These are phyloP conservation scores for Fusarium sterilihyphosum DNA, from an alignment of 2,329 filamentous ascomycete species.

Conservation along the genomic window DNA sequence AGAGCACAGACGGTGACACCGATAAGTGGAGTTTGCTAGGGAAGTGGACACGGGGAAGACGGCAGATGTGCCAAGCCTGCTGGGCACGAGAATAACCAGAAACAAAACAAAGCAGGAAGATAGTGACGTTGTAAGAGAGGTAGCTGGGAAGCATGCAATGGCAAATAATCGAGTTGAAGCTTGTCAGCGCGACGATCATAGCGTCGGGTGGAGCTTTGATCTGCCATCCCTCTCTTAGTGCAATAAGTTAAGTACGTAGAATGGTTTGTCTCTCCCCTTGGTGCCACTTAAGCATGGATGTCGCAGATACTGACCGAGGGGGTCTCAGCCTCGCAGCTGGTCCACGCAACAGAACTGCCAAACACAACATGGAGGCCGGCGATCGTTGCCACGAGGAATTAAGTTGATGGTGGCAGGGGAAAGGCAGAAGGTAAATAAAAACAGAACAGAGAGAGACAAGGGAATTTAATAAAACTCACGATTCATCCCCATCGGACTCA, in stretches of 20 bases:
- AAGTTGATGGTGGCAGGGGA: neutral
- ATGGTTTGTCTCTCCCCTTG: constrained; percentile 15
- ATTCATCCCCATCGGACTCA: constrained; percentile 48
- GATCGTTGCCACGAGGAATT: neutral
- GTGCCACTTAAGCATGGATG: constrained; percentile 28
- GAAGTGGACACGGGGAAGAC: constrained; percentile 32
- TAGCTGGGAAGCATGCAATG: neutral
- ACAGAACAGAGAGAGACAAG: constrained; percentile 9
- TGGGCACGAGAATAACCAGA: constrained; percentile 8
- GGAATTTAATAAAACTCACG: constrained; percentile 34
- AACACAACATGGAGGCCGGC: neutral
- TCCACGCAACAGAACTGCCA: constrained; percentile 16
- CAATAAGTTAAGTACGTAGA: neutral
- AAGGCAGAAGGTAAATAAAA: neutral
- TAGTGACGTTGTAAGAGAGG: neutral
- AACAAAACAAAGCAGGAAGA: neutral
- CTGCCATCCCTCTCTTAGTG: constrained; percentile 14
- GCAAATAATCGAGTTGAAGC: constrained; percentile 2
- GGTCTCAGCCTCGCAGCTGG: constrained; percentile 28
- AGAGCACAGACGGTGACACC: constrained; percentile 27
- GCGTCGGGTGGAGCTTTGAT: constrained; percentile 14
- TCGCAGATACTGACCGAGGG: constrained; percentile 25
- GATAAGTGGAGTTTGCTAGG: constrained; percentile 28
- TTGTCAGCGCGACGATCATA: constrained; percentile 8
- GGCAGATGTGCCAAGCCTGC: constrained; percentile 30